Percentiles rank a stretch among this genome's conserved stretches.
phyloP scores from a whole-genome alignment of 352 stramenopile genomes.

The Pythium guiyangense region DNA sequence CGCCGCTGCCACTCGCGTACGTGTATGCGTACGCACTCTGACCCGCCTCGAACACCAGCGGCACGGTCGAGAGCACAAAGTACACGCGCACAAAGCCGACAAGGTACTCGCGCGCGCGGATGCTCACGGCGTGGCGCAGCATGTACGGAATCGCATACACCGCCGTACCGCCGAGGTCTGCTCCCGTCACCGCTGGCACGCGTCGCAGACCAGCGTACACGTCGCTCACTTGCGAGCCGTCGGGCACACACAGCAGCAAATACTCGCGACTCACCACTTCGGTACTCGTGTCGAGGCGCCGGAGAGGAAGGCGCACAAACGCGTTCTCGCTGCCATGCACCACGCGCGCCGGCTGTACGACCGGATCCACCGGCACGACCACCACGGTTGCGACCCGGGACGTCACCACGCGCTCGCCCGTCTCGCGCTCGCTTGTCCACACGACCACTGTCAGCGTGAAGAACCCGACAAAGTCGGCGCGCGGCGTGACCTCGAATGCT shows the following conservation, averaged over 20 bases:
- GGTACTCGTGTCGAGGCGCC: conserved; percentile 23
- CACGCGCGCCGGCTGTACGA: conserved; percentile 14
- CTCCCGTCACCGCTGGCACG: conserved; percentile 3
- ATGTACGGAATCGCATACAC: conserved; percentile 36
- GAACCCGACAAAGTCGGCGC: too few species aligned
- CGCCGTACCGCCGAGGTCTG: conserved; percentile 19
- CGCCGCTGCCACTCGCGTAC: too few species aligned
- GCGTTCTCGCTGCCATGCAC: conserved; percentile 20
- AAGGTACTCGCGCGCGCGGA: conserved; percentile 23
- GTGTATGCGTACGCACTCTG: too few species aligned
- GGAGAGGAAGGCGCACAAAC: conserved; percentile 40
- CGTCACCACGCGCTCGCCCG: too few species aligned
- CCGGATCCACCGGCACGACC: conserved; percentile 24
- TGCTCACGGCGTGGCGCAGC: conserved; percentile 18
- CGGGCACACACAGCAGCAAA: conserved; percentile 35
- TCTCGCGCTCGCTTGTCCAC: too few species aligned
- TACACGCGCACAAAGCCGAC: conserved; percentile 34
- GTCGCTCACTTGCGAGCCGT: conserved; percentile 24
- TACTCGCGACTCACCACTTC: conserved; percentile 31
- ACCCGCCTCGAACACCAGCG: conserved; percentile 27
- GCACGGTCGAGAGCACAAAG: conserved; percentile 35
- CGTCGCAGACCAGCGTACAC: conserved; percentile 33
- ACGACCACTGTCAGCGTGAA: too few species aligned
- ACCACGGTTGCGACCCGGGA: conserved; percentile 19
- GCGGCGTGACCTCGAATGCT: too few species aligned